A percentile compares a stretch with the other conserved stretches of the same genome.
Evolutionary conservation across 768 basidiomycete genomes (phyloP).

Genomic region (Trametes villosa): DNA sequence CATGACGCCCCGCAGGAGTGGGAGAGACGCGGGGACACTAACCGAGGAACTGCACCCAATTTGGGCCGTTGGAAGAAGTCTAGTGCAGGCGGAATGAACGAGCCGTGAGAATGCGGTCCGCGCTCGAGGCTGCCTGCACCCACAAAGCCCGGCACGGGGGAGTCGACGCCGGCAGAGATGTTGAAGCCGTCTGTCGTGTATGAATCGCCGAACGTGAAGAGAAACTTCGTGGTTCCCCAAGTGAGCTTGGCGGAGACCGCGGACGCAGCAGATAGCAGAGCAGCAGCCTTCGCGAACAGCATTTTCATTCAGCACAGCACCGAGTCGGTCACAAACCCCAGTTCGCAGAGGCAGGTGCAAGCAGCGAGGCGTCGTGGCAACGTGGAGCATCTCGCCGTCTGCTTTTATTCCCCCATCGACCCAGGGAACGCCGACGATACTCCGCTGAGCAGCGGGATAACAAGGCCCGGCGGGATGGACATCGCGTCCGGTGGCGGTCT

Average conservation of each 20-base stretch:
- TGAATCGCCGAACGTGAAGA: conserved; percentile 68
- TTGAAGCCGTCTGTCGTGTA: conserved; percentile 66
- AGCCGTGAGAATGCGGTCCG: conserved; percentile 13
- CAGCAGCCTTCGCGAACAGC: conserved; percentile 14
- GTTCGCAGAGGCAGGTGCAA: neutral
- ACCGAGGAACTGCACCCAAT: conserved; percentile 64
- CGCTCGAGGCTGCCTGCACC: conserved; percentile 25
- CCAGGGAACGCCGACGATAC: conserved; percentile 11
- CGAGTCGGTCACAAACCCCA: neutral
- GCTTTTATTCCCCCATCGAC: conserved; percentile 10
- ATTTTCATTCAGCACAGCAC: conserved; percentile 9
- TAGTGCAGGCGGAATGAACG: conserved; percentile 27
- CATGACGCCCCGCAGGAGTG: neutral
- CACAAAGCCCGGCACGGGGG: conserved; percentile 55
- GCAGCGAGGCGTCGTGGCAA: neutral
- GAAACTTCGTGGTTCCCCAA: conserved; percentile 56
- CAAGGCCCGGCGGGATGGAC: conserved; percentile 12
- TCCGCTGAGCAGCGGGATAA: conserved; percentile 5
- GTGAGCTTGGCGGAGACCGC: conserved; percentile 38
- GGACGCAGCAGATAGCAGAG: conserved; percentile 18
- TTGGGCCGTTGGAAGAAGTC: conserved; percentile 66
- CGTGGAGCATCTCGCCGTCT: neutral
- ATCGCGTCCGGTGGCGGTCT: neutral
- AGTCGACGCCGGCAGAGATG: conserved; percentile 57
- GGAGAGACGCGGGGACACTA: conserved; percentile 19